Evolutionary conservation across 2,329 filamentous ascomycete species (phyloP), one percentile per base, ranked within the genome.

Genomic region (Penicillium palitans): DNA sequence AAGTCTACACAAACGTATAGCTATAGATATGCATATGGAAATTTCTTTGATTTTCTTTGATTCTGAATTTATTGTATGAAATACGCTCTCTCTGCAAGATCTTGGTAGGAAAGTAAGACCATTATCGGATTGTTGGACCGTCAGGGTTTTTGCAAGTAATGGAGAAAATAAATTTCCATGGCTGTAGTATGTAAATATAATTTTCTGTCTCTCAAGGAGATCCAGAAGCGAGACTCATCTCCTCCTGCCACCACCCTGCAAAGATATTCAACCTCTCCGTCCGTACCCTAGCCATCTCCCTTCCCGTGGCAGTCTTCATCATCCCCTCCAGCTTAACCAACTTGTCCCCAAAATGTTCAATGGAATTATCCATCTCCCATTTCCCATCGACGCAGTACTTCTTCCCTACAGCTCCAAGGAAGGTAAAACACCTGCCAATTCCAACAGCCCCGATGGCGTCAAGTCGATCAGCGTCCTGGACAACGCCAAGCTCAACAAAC

Each of bases 401-500:
- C 46, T 66, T 65, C 15, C 70, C 67, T 58, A 71, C 66, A 9
- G 87, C 88, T 0, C 88, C 92, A 0, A 89, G 86, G 72, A 87
- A 97, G 0, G 88, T 87, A 72, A 95, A 93, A 41, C 84, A 85
- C 44, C 93, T 80, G 2, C 85, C 93, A 57, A 96, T 87, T 0
- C 93, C 93, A 31, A 97, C 84, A 0, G 90, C 91, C 1, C 93
- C 93, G 50, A 97, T 87, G 4, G 92, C 90, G 76, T 98, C 93
- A n/a, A 98, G 80, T 7, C 93, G 83, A 78, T 97, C 93, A 4
- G 93, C 93, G 74, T 97, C 93, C 76, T 97, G 93, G 33, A 97
- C 91, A 48, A 96, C 84, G 0, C 86, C 92, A 35, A 95, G 79
- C 73, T 95, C 91, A 1, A 90, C 90, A 71, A 90, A 80, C 4